Evolutionary conservation across 2,329 filamentous ascomycete genomes (phyloP).

Genomic region (Cordyceps farinosa): DNA sequence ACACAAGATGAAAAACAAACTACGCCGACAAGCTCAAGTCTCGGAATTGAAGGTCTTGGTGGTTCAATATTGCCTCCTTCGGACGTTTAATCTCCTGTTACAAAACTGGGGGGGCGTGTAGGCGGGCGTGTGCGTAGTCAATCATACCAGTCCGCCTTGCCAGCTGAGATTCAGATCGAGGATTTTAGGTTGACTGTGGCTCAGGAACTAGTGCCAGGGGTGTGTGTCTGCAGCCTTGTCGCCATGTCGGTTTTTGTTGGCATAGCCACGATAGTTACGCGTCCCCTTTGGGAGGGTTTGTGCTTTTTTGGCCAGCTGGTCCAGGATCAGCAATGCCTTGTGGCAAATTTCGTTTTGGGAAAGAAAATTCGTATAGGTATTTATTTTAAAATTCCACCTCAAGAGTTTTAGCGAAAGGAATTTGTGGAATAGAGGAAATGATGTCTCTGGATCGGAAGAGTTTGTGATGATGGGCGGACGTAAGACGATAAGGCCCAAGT

Average conservation of each 20-base stretch:
- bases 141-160: neutral
- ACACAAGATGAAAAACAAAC: neutral
- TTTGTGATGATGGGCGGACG: neutral
- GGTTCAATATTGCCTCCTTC: neutral
- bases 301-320: neutral
- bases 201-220: neutral
- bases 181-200: neutral
- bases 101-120: neutral
- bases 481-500: neutral
- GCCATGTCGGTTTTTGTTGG: neutral
- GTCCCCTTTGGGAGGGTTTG: neutral
- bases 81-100: neutral
- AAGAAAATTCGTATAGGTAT: neutral
- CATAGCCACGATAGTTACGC: constrained; percentile 16
- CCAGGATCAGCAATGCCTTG: neutral
- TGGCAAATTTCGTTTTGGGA: neutral
- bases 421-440: neutral
- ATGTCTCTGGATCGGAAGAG: neutral
- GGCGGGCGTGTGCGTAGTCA: neutral
- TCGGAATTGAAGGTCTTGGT: neutral
- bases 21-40: neutral
- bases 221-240: neutral
- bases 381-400: neutral
- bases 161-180: neutral
- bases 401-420: neutral